Evolutionary conservation across 2,329 filamentous ascomycete species (phyloP).

Genomic region (Botryotinia globosa): DNA sequence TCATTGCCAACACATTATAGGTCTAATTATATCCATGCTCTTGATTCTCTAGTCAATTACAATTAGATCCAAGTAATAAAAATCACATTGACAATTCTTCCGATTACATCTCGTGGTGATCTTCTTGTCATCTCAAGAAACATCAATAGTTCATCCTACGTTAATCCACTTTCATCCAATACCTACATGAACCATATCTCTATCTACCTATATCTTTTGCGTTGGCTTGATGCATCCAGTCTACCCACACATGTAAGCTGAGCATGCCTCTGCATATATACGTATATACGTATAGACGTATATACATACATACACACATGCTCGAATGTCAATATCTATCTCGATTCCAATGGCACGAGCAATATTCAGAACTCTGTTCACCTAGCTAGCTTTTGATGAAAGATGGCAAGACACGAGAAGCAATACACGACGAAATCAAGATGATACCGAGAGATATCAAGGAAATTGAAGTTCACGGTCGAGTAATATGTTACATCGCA

Average conservation of each 20-base stretch:
- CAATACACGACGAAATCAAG: not conserved
- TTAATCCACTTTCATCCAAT: conserved; percentile 11
- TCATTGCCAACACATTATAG: not conserved
- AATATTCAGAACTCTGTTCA: not conserved
- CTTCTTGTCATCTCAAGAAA: not conserved
- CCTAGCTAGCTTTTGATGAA: not conserved
- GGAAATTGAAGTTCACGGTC: conserved; percentile 1
- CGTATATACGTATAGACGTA: not conserved
- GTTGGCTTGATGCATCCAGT: not conserved
- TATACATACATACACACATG: not conserved
- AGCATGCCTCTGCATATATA: not conserved
- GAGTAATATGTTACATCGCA: conserved; percentile 20
- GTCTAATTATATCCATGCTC: not conserved
- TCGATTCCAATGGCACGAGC: not conserved
- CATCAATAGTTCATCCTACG: conserved; percentile 9
- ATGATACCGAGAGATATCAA: not conserved
- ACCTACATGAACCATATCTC: not conserved
- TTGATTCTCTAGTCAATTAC: not conserved
- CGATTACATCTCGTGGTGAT: not conserved
- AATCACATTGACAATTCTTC: not conserved
- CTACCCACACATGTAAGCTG: conserved; percentile 3
- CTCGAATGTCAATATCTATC: not conserved
- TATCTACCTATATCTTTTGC: not conserved
- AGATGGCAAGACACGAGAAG: not conserved
- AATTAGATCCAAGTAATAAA: not conserved